Evolutionary conservation across 108 stramenopile species (phyloP), one percentile per base, ranked within the genome.

Genomic region (Discostella stelligeroides): DNA sequence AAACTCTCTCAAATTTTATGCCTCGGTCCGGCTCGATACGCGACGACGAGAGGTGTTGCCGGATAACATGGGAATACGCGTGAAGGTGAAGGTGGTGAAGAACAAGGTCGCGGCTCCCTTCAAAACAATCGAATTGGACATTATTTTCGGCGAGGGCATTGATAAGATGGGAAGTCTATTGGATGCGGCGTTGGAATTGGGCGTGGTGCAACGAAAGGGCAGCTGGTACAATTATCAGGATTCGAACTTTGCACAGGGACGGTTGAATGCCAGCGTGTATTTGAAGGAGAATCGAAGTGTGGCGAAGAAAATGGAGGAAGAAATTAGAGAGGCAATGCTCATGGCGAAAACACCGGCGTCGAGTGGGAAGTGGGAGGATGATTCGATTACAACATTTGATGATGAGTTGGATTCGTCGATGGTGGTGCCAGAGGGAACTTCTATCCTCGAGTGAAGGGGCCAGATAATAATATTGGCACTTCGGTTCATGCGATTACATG

Each of bases 51-150:
- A 98, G 77, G 63, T 91, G 4, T 73, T 96, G 43, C 93, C 94
- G n/a, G 95, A 97, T 39, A 95, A 95, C 68, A 65, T 78, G 45
- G 97, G 96, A 18, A 97, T 94, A 70, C 86, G 88, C 10, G 86
- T 91, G 72, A 89, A 88, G 53, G 92, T 94, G 40, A 95, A 94
- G 81, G 96, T 98, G 42, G 96, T 97, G 34, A 98, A 98, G 83
- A 98, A 97, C 80, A 97, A 98, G 79, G 85, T 98, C 13, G 95
- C 97, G 0, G 88, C 95, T 7, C 97, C 97, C 4, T 98, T 97
- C 81, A 85, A 87, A 60, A 79, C 71, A 12, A 83, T 95, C 12
- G 88, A 85, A 50, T 60, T 97, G 64, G 97, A 97, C 68, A 90
- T 97, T 70, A 21, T 88, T 2, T 97, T 95, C 75, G 96, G 92